Base-by-base conservation (phyloP, 2,329 filamentous ascomycete genomes). In the Xylariales sp. region DNA sequence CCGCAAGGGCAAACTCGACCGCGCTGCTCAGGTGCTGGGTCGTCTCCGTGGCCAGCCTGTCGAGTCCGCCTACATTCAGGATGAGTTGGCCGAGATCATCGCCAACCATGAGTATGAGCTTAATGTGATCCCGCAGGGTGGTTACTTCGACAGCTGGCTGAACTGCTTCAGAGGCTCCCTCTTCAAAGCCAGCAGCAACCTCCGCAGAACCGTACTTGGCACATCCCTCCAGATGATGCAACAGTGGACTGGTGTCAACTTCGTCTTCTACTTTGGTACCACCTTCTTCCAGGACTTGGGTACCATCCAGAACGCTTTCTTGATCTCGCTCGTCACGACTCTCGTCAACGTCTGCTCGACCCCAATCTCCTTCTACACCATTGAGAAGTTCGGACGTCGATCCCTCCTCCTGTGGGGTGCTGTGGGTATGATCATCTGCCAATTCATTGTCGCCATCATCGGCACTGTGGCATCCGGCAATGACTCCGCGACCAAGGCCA, bases 71-170 rank as follows among this genome's bases (percentile, higher is more conserved):
- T 89, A 79, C 63, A 82, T 95, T 65, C 79, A 84, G 66, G 69
- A 78, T 47, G 88, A 95, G 67, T 74, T 94, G 33, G 78, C 84
- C 31, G 88, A 95, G 69, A 88, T 95, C 51, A 75, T 93, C 45
- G 88, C 88, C 70, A 95, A 94, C 73, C 79, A 91, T 65, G 86
- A 87, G 66, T 89, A 91, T 61, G 89, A 95, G 73, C 73, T 82
- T 53, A 69, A 77, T 37, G 68, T 84, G 45, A 82, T 86, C 45
- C 84, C 84, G 48, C 64, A 73, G 51, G 71, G 70, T 51, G 75
- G 76, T 54, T 88, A 82, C 73, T 70, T 82, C 60, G 69, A 69
- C 53, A 76, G 73, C 57, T 94, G 88, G 88, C 63, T 69, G 51
- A 77, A 74, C 58, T 82, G 79, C 73, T 80, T 86, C 65, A 77